phyloP scores from a whole-genome alignment of 2,329 filamentous ascomycete species.

The Exophiala aquamarina region DNA sequence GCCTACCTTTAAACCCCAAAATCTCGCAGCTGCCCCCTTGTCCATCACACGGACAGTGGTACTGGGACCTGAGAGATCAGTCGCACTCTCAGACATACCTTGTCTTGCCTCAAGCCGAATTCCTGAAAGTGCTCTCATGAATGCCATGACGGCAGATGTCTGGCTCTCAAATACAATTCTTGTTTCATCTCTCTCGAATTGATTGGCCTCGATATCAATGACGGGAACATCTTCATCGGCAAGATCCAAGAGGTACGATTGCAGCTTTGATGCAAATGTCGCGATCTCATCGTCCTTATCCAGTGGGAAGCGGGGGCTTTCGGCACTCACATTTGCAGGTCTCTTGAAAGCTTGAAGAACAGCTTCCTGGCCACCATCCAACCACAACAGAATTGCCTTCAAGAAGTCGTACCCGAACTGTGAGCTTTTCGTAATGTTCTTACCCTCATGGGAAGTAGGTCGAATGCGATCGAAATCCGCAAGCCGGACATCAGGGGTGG shows the following conservation, averaged over 20 bases:
- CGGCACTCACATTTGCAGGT: slow-evolving; percentile 39
- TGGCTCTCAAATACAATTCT: slow-evolving; percentile 55
- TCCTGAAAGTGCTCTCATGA: slow-evolving; percentile 51
- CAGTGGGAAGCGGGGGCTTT: slow-evolving; percentile 52
- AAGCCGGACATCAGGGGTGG: slow-evolving; percentile 38
- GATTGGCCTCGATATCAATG: slow-evolving; percentile 57
- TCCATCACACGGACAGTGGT: slow-evolving; percentile 38
- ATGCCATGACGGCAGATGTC: slow-evolving; percentile 56
- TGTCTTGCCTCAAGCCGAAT: slow-evolving; percentile 52
- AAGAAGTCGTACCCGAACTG: slow-evolving; percentile 66
- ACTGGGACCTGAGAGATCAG: slow-evolving; percentile 15
- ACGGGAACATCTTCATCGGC: slow-evolving; percentile 51
- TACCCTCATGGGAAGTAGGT: slow-evolving; percentile 45
- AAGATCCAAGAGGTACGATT: slow-evolving; percentile 59
- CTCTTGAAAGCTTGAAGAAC: slow-evolving; percentile 59
- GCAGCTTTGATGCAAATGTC: slow-evolving; percentile 56
- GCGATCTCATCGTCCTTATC: slow-evolving; percentile 49
- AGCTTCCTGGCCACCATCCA: slow-evolving; percentile 57
- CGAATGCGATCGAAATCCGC: slow-evolving; percentile 51
- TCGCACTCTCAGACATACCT: slow-evolving; percentile 36
- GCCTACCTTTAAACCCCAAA: slow-evolving; percentile 62
- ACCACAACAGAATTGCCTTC: slow-evolving; percentile 62
- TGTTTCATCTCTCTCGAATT: slow-evolving; percentile 57
- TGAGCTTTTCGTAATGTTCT: slow-evolving; percentile 37
- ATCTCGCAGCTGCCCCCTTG: slow-evolving; percentile 45